Conservation (phyloP, 2,329 filamentous ascomycete species). For the Zasmidium citrigriseum region DNA sequence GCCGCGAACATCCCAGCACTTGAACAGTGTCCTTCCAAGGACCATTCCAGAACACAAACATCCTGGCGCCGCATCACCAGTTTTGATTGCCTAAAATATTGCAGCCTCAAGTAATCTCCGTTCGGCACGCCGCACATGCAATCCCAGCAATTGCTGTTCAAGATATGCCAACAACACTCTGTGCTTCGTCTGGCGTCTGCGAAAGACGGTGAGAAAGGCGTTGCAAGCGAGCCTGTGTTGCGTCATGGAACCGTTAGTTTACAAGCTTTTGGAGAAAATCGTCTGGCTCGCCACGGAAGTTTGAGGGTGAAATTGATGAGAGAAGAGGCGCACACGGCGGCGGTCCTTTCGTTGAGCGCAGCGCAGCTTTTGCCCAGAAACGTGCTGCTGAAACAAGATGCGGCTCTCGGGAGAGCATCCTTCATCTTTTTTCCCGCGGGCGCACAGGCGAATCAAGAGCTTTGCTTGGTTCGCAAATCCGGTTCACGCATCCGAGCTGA, state of each 20-base stretch:
- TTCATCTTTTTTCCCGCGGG: not conserved
- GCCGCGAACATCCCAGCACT: not conserved
- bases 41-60: constrained; percentile 5
- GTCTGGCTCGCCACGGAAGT: not conserved
- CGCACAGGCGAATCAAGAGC: not conserved
- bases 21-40: not conserved
- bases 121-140: constrained; percentile 11
- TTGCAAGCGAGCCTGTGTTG: constrained; percentile 62
- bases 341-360: not conserved
- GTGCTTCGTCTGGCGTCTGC: constrained; percentile 71
- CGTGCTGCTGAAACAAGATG: not conserved
- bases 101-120: constrained; percentile 11
- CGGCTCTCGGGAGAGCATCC: not conserved
- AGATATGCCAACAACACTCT: constrained; percentile 68
- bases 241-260: constrained; percentile 6
- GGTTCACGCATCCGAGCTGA: constrained; percentile 1
- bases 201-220: constrained; percentile 70
- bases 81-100: not conserved
- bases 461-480: not conserved
- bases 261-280: not conserved
- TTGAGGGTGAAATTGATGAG: not conserved
- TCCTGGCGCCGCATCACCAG: constrained; percentile 5
- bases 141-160: constrained; percentile 34
- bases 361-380: not conserved
- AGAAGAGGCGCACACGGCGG: too few species aligned